phyloP scores from a whole-genome alignment of 1,284 basidiomycete genomes.

The Gomphus bonarii region DNA sequence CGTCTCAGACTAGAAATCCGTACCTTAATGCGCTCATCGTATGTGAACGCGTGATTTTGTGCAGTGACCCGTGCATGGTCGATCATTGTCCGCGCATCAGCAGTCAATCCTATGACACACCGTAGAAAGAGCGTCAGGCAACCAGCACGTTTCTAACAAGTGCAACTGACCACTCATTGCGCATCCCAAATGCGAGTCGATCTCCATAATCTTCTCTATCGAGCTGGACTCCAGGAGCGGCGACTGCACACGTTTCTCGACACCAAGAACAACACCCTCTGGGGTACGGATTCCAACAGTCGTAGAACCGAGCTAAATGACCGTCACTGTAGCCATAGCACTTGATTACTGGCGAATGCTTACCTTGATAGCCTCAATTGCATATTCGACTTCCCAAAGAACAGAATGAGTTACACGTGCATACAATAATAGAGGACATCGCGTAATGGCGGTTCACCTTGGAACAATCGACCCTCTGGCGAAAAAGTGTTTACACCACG shows the following conservation, averaged over 20 bases:
- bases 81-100: constrained; percentile 98
- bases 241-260: constrained; percentile 98
- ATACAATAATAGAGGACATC: neutral
- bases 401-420: constrained; percentile 5
- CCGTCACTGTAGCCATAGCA: neutral
- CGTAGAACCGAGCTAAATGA: constrained; percentile 83
- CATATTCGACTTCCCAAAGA: constrained; percentile 79
- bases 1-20: neutral
- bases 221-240: constrained; percentile 91
- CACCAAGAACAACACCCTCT: constrained; percentile 87
- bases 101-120: constrained; percentile 50
- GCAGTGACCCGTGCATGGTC: constrained; percentile 97
- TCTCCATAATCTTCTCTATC: constrained; percentile 99
- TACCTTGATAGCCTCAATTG: constrained; percentile 97
- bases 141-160: neutral
- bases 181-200: constrained; percentile 92
- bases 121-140: neutral
- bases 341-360: constrained; percentile 15
- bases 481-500: constrained; percentile 99
- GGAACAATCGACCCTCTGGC: constrained; percentile 90
- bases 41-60: constrained; percentile 95
- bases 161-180: constrained; percentile 77
- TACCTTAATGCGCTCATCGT: constrained; percentile 94
- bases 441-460: constrained; percentile 41
- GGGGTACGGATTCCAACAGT: constrained; percentile 88